These are phyloP conservation scores for Cutaneotrichosporon sp. DNA, from an alignment of 1,284 basidiomycete genomes.

Conservation along the genomic window DNA sequence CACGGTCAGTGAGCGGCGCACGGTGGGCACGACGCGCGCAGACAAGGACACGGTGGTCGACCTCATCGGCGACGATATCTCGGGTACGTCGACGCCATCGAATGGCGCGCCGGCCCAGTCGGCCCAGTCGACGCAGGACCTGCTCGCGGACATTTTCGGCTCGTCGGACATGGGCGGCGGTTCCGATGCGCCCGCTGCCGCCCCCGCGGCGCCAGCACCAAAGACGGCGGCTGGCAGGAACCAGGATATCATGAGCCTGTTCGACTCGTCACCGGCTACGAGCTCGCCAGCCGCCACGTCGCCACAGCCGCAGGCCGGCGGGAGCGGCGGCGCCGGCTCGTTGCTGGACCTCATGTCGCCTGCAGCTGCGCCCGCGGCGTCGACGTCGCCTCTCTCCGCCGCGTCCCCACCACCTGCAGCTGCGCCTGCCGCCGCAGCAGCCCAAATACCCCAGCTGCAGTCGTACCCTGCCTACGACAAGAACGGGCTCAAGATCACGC, in stretches of 20 bases:
- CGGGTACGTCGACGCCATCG: slow-evolving; percentile 41
- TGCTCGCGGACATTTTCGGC: slow-evolving; percentile 92
- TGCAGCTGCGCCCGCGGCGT: background rate
- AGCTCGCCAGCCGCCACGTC: slow-evolving; percentile 13
- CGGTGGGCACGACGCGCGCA: slow-evolving; percentile 77
- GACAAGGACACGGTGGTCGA: slow-evolving; percentile 67
- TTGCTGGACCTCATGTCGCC: slow-evolving; percentile 40
- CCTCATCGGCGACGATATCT: slow-evolving; percentile 70
- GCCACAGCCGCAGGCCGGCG: slow-evolving; percentile 14
- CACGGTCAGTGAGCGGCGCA: slow-evolving; percentile 82
- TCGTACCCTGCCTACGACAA: slow-evolving; percentile 86
- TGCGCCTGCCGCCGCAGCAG: slow-evolving; percentile 32
- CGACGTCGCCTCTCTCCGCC: slow-evolving; percentile 8
- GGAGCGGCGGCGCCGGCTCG: slow-evolving; percentile 22
- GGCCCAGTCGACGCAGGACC: slow-evolving; percentile 72
- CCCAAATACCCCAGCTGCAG: slow-evolving; percentile 54
- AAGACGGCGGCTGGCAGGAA: slow-evolving; percentile 52
- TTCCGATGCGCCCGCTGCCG: slow-evolving; percentile 47
- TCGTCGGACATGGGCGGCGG: slow-evolving; percentile 39
- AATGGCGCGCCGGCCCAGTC: slow-evolving; percentile 36
- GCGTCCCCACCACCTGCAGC: slow-evolving; percentile 17
- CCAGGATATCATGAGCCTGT: slow-evolving; percentile 88
- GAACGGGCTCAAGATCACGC: slow-evolving; percentile 79
- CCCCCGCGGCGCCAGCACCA: slow-evolving; percentile 49
- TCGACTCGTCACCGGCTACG: slow-evolving; percentile 54